Percentiles rank a stretch among this genome's conserved stretches.
These are phyloP conservation scores for Zea mays DNA, from an alignment of 176 grass and related monocot species.

Conservation along the genomic window DNA sequence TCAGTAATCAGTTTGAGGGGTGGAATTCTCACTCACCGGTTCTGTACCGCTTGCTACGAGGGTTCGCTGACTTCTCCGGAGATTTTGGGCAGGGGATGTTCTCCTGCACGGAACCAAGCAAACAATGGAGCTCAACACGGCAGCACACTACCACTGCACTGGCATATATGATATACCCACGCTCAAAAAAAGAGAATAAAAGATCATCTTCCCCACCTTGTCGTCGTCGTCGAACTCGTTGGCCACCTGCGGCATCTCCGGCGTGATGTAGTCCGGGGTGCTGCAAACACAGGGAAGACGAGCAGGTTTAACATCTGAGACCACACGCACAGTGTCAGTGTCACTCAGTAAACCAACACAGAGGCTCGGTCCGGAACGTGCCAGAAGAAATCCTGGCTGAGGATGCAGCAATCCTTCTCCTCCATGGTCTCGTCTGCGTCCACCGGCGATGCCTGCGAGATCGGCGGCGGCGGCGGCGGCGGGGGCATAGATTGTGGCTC, in stretches of 20 bases:
- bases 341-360: background rate
- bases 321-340: too few relatives aligned
- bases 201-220: constrained; percentile 41
- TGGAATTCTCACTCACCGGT: constrained; percentile 50
- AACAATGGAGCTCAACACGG: background rate
- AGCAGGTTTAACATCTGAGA: background rate
- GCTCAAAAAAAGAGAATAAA: background rate
- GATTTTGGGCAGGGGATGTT: constrained; percentile 83
- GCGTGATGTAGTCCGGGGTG: constrained; percentile 95
- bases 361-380: constrained; percentile 7
- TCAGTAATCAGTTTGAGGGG: background rate
- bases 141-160: background rate
- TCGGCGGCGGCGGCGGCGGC: background rate
- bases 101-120: constrained; percentile 50
- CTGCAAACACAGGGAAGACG: constrained; percentile 31
- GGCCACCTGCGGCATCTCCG: constrained; percentile 57
- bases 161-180: background rate
- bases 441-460: background rate
- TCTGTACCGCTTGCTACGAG: constrained; percentile 72
- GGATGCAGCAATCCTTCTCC: constrained; percentile 75
- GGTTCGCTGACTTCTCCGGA: constrained; percentile 69
- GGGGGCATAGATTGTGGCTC: background rate
- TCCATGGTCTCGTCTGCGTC: constrained; percentile 56
- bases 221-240: constrained; percentile 51
- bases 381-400: constrained; percentile 99